Percentiles rank a stretch among this genome's conserved stretches.
These are phyloP conservation scores for Ascochyta pisi DNA, from an alignment of 2,329 filamentous ascomycete genomes.

Conservation along the genomic window DNA sequence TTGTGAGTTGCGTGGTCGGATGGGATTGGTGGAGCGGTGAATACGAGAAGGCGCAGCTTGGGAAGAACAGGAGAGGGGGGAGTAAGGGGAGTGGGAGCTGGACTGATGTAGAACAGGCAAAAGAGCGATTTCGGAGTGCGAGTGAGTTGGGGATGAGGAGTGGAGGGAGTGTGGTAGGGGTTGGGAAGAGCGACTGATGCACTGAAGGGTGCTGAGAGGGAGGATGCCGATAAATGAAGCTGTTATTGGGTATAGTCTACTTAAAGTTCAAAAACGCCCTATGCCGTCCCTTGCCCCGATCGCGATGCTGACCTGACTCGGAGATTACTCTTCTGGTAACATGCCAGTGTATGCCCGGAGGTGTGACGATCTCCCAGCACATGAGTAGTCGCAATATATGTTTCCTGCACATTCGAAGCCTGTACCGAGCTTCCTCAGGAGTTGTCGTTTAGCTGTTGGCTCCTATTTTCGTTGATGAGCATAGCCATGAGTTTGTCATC, in stretches of 20 bases:
- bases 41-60: conserved; percentile 36
- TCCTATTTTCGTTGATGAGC: conserved; percentile 19
- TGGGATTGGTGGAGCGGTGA: conserved; percentile 36
- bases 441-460: not conserved
- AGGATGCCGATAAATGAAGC: not conserved
- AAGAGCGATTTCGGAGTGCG: conserved; percentile 32
- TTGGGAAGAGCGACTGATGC: conserved; percentile 44
- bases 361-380: not conserved
- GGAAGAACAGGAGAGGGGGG: conserved; percentile 26
- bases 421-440: not conserved
- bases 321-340: not conserved
- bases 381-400: not conserved
- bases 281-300: not conserved
- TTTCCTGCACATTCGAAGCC: not conserved
- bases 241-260: not conserved
- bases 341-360: not conserved
- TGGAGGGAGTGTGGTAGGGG: conserved; percentile 37
- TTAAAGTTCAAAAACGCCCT: not conserved
- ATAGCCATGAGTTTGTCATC: conserved; percentile 17
- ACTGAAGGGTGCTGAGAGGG: not conserved
- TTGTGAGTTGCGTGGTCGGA: conserved; percentile 40
- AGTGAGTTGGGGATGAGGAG: conserved; percentile 38
- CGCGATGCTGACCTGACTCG: not conserved
- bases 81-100: conserved; percentile 19
- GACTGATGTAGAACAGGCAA: conserved; percentile 33